These are phyloP conservation scores for Candida albicans DNA, from an alignment of 1,139 yeast species.

Conservation along the genomic window DNA sequence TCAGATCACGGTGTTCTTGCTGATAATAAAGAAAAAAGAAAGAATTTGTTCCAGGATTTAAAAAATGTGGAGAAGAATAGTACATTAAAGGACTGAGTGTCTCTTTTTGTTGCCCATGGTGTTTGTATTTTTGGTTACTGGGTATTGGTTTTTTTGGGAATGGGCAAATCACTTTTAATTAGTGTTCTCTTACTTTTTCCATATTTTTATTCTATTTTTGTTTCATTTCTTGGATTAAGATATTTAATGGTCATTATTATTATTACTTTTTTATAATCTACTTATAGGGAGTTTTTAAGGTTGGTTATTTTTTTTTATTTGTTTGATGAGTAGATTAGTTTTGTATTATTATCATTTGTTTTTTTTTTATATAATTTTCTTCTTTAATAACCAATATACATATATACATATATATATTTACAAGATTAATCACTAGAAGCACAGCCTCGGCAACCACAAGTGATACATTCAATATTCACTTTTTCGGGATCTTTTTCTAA, in stretches of 20 bases:
- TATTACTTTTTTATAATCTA: too few relatives aligned
- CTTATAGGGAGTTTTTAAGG: neutral
- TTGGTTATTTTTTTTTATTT: neutral
- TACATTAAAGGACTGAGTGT: neutral
- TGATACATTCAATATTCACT: constrained; percentile 59
- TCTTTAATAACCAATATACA: neutral
- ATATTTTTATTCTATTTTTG: neutral
- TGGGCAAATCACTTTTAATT: neutral
- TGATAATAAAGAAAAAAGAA: neutral
- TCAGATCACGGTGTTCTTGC: neutral
- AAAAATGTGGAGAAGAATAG: constrained; percentile 10
- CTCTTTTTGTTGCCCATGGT: neutral
- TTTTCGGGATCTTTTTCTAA: constrained; percentile 28
- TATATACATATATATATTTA: neutral
- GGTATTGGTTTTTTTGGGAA: neutral
- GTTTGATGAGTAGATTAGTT: neutral
- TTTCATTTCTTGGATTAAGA: too few relatives aligned
- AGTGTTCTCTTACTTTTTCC: neutral
- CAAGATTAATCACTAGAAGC: constrained; percentile 64
- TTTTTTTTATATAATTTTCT: neutral
- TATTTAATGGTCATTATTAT: too few relatives aligned
- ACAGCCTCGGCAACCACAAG: constrained; percentile 91
- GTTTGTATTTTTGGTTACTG: neutral
- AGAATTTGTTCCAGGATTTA: constrained; percentile 9
- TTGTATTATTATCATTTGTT: neutral